Conservation (phyloP, 257 asterid species). For the Rhazya stricta region DNA sequence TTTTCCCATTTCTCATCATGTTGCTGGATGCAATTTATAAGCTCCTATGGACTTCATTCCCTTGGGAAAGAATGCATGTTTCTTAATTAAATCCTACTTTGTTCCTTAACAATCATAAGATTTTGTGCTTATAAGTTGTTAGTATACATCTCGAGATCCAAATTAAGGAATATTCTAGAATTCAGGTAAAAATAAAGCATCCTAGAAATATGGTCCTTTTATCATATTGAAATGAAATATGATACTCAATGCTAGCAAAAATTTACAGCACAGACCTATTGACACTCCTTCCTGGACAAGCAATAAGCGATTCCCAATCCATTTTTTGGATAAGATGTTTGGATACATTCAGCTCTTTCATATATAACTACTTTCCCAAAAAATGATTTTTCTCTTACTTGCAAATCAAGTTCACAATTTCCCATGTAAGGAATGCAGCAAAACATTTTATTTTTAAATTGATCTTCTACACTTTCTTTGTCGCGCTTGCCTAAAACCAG, state of each 20-base stretch:
- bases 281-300: conserved; percentile 93
- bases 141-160: not conserved
- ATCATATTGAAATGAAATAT: not conserved
- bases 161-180: not conserved
- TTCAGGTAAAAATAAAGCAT: not conserved
- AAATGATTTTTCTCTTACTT: conserved; percentile 83
- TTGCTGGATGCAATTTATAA: not conserved
- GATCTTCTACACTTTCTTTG: conserved; percentile 70
- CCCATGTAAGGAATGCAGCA: conserved; percentile 15
- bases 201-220: not conserved
- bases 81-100: not conserved
- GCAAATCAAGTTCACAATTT: conserved; percentile 14
- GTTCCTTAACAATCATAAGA: not conserved
- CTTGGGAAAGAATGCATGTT: too few relatives aligned
- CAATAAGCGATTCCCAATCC: conserved; percentile 96
- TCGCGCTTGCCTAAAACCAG: conserved; percentile 87
- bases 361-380: conserved; percentile 62
- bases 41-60: too few relatives aligned
- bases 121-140: not conserved
- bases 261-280: conserved; percentile 45
- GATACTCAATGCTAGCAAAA: not conserved
- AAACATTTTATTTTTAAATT: not conserved
- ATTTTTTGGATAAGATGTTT: conserved; percentile 66
- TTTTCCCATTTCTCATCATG: not conserved
- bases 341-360: conserved; percentile 72